A percentile compares a stretch with the other conserved stretches of the same genome.
phyloP scores from a whole-genome alignment of 2,329 filamentous ascomycete species.

The Aspergillus sp. region DNA sequence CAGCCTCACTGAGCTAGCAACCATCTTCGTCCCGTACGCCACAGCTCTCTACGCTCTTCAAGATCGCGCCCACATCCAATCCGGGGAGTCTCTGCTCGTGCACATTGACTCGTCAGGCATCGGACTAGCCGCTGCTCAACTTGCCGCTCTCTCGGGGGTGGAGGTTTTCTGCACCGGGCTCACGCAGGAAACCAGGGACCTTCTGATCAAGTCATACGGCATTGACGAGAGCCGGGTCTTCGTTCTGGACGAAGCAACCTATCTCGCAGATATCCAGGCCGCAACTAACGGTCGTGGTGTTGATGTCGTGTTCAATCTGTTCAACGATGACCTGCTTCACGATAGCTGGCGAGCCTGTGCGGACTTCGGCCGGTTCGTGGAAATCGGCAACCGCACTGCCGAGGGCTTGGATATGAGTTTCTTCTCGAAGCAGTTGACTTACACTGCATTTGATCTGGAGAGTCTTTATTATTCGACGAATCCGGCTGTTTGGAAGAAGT shows the following conservation, averaged over 20 bases:
- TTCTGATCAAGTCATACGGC: background rate
- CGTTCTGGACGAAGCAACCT: background rate
- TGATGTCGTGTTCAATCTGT: slow-evolving; percentile 14
- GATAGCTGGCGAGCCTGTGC: slow-evolving; percentile 5
- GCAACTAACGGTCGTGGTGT: slow-evolving; percentile 8
- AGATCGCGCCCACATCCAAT: background rate
- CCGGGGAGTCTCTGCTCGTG: background rate
- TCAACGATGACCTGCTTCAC: slow-evolving; percentile 12
- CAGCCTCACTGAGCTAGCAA: background rate
- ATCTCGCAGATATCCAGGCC: background rate
- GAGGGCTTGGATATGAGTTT: background rate
- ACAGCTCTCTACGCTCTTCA: background rate
- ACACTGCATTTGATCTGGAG: slow-evolving; percentile 7
- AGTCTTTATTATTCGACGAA: background rate
- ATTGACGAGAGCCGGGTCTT: background rate
- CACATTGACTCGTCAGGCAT: background rate
- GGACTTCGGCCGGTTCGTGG: slow-evolving; percentile 12
- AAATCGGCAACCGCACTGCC: slow-evolving; percentile 12
- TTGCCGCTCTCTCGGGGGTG: background rate
- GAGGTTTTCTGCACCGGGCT: background rate
- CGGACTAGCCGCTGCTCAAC: background rate
- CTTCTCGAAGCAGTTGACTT: background rate
- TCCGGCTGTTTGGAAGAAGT: background rate
- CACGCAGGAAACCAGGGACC: background rate
- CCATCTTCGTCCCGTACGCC: background rate